A percentile compares a stretch with the other conserved stretches of the same genome.
Conservation (phyloP, 352 stramenopile genomes). For the Phytophthora capsici region DNA sequence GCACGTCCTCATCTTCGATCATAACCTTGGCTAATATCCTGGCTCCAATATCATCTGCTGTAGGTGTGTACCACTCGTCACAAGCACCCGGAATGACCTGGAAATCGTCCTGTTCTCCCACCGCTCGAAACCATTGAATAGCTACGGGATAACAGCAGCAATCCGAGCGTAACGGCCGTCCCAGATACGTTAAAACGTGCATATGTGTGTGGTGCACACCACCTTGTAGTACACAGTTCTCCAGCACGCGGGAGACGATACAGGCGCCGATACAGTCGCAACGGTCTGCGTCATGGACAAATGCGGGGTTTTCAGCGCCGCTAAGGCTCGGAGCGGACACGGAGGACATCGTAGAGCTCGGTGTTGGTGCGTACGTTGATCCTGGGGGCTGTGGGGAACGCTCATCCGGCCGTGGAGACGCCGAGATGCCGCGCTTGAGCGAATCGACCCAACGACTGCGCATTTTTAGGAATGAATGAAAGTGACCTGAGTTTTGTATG, state of each 20-base stretch:
- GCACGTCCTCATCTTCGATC: conserved; percentile 71
- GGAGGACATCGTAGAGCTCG: conserved; percentile 34
- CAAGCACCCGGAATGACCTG: conserved; percentile 69
- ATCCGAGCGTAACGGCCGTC: conserved; percentile 58
- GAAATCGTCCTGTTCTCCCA: conserved; percentile 72
- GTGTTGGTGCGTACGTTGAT: conserved; percentile 20
- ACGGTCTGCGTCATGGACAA: conserved; percentile 57
- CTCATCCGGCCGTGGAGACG: conserved; percentile 40
- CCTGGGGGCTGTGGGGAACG: conserved; percentile 18
- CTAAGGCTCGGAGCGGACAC: conserved; percentile 20
- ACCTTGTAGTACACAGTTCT: conserved; percentile 79
- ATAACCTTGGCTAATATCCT: conserved; percentile 79
- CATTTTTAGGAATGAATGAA: conserved; percentile 38
- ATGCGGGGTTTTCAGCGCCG: conserved; percentile 53
- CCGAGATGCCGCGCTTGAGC: conserved; percentile 64
- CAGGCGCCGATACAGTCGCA: conserved; percentile 68
- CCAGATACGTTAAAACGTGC: conserved; percentile 78
- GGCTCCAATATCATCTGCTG: conserved; percentile 80
- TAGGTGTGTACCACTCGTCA: conserved; percentile 83
- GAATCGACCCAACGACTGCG: conserved; percentile 78
- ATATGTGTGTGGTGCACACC: conserved; percentile 87
- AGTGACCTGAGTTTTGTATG: conserved; percentile 24
- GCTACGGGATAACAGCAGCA: conserved; percentile 75
- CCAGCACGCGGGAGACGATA: conserved; percentile 67
- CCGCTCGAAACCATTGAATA: conserved; percentile 80